Evolutionary conservation across 139 green algal genomes (phyloP).

Genomic region (Microglena sp.): DNA sequence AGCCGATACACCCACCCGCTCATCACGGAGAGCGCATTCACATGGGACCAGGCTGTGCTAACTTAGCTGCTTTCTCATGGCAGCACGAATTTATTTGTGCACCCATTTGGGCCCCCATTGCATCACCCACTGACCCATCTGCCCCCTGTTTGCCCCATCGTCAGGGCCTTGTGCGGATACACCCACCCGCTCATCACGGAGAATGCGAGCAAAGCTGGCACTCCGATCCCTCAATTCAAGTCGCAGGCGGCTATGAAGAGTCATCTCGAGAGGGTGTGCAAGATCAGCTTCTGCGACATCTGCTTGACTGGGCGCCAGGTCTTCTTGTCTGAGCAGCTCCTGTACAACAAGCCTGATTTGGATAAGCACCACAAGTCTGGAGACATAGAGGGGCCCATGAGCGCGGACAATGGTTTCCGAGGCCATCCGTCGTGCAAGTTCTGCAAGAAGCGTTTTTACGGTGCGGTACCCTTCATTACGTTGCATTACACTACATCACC

Average conservation of each 20-base stretch:
- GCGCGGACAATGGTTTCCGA: slow-evolving; percentile 72
- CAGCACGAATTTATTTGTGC: too few species aligned
- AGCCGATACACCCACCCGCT: slow-evolving; percentile 72
- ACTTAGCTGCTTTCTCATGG: too few species aligned
- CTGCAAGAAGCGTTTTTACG: slow-evolving; percentile 71
- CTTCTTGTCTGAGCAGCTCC: slow-evolving; percentile 82
- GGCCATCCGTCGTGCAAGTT: slow-evolving; percentile 59
- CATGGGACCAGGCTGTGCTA: too few species aligned
- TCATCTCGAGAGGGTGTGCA: slow-evolving; percentile 44
- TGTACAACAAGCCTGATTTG: slow-evolving; percentile 75
- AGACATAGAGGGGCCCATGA: slow-evolving; percentile 62
- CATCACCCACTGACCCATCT: too few species aligned
- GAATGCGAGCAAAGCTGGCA: too few species aligned
- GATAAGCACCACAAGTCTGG: slow-evolving; percentile 64
- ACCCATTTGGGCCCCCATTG: too few species aligned
- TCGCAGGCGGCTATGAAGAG: slow-evolving; percentile 51
- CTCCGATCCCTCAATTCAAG: too few species aligned
- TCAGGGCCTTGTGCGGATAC: slow-evolving; percentile 62
- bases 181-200: slow-evolving; percentile 59
- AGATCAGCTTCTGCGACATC: slow-evolving; percentile 79
- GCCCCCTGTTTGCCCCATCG: too few species aligned
- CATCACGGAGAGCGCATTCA: slow-evolving; percentile 20
- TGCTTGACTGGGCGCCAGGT: slow-evolving; percentile 81
- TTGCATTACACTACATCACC: too few species aligned
- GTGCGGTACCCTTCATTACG: too few species aligned